Evolutionary conservation across 148 eudicot species (phyloP), one percentile per base, ranked within the genome.

Genomic region (Bassia scoparia): DNA sequence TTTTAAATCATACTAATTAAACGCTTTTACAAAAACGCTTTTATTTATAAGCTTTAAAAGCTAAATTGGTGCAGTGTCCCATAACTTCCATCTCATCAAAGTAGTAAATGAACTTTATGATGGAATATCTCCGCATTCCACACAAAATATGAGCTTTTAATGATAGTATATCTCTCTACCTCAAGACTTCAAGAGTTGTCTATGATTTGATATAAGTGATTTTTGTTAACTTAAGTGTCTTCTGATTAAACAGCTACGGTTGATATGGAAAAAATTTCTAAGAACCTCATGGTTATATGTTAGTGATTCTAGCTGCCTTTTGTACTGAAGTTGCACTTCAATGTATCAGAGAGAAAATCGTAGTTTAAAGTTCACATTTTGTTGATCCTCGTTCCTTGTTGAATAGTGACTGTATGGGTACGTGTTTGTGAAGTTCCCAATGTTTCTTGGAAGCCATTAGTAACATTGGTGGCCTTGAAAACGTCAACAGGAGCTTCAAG

Each of bases 321-420:
- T 88, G 96, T 74, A 90, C 96, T 53, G 92, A 90, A 76, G 87
- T 85, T 70, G 96, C 96, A 29, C 87, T 88, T 24, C 90, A 90
- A 50, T 88, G 96, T 73, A 90, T 90, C 70, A 85, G 96, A 76
- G 96, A 90, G 83, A 90, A 90, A 83, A 90, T 88, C 89, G 92
- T 88, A 78, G 86, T 90, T 90, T 69, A 90, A 90, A 71, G 82
- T 90, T 68, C 92, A 90, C 76, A 92, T 88, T 75, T 90, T 88
- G 17, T 50, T 85, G 30, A 90, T 88, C 71, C 92, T 88, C 85
- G 96, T 90, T 11, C 92, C 88, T 83, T 81, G 86, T 26, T 77
- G 88, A 15, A 88, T 90, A 62, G 88, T 90, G 96, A 88, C 96
- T 88, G 88, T 30, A 73, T 86, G 18, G 85, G 88, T 30, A 92